phyloP scores from a whole-genome alignment of 1,284 basidiomycete genomes.

The Cryptococcus amylolentus region DNA sequence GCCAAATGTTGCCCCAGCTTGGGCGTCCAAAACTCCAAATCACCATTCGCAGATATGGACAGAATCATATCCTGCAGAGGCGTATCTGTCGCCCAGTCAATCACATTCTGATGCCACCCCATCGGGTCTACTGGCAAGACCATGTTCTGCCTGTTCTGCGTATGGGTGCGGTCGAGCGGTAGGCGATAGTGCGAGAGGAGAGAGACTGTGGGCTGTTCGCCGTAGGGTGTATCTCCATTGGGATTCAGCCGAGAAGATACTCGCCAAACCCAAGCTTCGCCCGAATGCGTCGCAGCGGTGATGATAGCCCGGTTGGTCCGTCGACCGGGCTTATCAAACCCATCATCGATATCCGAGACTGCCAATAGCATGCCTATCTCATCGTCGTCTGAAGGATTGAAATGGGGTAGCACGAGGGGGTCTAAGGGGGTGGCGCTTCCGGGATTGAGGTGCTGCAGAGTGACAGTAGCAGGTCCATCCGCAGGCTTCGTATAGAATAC shows the following conservation, averaged over 20 bases:
- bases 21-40: conserved; percentile 76
- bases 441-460: conserved; percentile 41
- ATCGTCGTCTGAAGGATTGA: conserved; percentile 30
- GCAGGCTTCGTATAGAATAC: conserved; percentile 29
- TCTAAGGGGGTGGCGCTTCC: conserved; percentile 21
- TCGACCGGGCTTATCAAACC: conserved; percentile 30
- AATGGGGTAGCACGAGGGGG: conserved; percentile 35
- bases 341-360: conserved; percentile 49
- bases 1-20: conserved; percentile 51
- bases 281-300: conserved; percentile 36
- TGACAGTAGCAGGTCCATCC: conserved; percentile 18
- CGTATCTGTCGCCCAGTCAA: conserved; percentile 42
- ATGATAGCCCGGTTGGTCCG: conserved; percentile 41
- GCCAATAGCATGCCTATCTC: conserved; percentile 41
- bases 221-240: conserved; percentile 3
- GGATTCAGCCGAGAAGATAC: conserved; percentile 26
- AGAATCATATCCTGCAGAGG: conserved; percentile 65
- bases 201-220: conserved; percentile 24
- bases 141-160: conserved; percentile 22
- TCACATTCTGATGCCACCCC: conserved; percentile 65
- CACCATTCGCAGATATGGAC: conserved; percentile 68
- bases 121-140: conserved; percentile 78
- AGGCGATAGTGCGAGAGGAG: conserved; percentile 37
- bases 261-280: conserved; percentile 46
- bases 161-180: conserved; percentile 21